Evolutionary conservation across 179 eudicot species (phyloP).

Genomic region (Dionaea muscipula): DNA sequence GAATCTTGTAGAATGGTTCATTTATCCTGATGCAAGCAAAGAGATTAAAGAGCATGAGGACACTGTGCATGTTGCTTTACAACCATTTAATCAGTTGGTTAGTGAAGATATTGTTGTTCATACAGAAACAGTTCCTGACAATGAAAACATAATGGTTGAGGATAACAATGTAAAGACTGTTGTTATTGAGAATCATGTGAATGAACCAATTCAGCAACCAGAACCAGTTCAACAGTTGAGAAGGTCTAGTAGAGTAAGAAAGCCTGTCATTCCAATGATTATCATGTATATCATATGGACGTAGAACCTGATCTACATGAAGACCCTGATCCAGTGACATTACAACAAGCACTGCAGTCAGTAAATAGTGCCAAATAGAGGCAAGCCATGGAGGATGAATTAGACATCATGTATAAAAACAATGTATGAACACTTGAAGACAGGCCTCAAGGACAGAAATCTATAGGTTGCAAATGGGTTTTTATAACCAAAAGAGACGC

Average conservation of each 20-base stretch:
- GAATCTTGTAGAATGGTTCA: too few relatives aligned
- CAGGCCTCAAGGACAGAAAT: not conserved
- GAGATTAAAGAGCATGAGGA: too few relatives aligned
- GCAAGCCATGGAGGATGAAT: constrained; percentile 10
- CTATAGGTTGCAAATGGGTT: constrained; percentile 3
- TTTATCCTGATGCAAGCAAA: too few relatives aligned
- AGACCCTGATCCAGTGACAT: not conserved
- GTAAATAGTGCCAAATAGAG: not conserved
- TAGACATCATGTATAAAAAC: not conserved
- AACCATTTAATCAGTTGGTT: too few relatives aligned
- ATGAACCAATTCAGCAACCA: not conserved
- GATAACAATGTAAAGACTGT: not conserved
- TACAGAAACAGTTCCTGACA: too few relatives aligned
- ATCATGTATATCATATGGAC: constrained; percentile 5
- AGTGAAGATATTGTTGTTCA: too few relatives aligned
- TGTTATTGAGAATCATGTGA: not conserved
- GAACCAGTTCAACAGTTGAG: not conserved
- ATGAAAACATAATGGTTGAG: too few relatives aligned
- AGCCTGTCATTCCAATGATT: constrained; percentile 2
- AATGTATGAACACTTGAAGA: not conserved
- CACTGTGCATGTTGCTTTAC: too few relatives aligned
- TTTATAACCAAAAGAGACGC: constrained; percentile 3
- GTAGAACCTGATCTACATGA: not conserved
- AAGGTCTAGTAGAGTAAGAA: not conserved
- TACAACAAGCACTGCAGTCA: constrained; percentile 2